These are phyloP conservation scores for Theileria orientalis DNA, from an alignment of 169 alveolate genomes.

Conservation along the genomic window DNA sequence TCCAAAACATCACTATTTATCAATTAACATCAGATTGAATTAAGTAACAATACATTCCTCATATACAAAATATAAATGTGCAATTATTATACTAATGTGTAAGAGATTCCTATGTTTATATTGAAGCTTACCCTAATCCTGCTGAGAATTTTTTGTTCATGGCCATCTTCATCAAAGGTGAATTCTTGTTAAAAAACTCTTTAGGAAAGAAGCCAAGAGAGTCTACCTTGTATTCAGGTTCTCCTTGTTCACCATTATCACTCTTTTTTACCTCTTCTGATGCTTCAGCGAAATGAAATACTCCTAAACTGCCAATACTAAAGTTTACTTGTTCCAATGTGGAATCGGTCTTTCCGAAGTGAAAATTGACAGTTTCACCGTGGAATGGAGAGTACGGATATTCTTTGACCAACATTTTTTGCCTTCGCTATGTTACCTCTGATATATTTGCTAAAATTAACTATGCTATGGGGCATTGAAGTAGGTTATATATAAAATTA, in stretches of 20 bases:
- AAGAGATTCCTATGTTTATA: too few relatives aligned
- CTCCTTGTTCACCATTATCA: not conserved
- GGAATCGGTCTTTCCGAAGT: slow-evolving; percentile 5
- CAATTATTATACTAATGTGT: too few relatives aligned
- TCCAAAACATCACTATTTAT: slow-evolving; percentile 37
- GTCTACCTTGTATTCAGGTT: not conserved
- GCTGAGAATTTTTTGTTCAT: slow-evolving; percentile 25
- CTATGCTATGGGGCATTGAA: not conserved
- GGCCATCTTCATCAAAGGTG: slow-evolving; percentile 32
- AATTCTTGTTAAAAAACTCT: slow-evolving; percentile 5
- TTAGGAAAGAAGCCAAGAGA: slow-evolving; percentile 35
- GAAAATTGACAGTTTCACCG: slow-evolving; percentile 6
- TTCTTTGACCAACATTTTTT: not conserved
- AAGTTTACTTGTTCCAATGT: not conserved
- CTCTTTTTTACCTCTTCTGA: not conserved
- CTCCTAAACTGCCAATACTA: slow-evolving; percentile 16
- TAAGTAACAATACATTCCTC: not conserved
- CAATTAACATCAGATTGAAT: not conserved
- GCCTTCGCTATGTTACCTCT: not conserved
- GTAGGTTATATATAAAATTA: not conserved
- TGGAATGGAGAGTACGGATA: slow-evolving; percentile 9
- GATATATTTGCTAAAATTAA: not conserved
- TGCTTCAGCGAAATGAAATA: slow-evolving; percentile 36
- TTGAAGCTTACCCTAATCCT: slow-evolving; percentile 44
- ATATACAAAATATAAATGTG: too few relatives aligned